phyloP scores from a whole-genome alignment of 108 stramenopile species.

The Tribonema minus region DNA sequence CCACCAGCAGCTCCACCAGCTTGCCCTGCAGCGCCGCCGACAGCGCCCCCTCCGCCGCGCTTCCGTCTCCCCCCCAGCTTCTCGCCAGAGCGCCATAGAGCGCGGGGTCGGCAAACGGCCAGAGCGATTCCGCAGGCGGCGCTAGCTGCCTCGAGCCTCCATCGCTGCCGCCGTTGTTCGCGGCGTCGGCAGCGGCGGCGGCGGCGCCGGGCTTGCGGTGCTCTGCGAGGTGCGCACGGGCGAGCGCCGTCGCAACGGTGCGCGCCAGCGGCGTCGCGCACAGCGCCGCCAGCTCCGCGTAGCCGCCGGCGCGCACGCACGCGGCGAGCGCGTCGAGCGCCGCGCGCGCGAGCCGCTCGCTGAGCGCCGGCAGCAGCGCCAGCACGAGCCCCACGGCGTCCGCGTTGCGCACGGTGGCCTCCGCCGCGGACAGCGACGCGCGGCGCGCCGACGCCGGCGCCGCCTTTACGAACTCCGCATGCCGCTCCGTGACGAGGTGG shows the following conservation, averaged over 20 bases:
- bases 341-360: constrained; percentile 15
- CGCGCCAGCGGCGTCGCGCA: not conserved
- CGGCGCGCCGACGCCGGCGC: not conserved
- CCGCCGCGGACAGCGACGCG: not conserved
- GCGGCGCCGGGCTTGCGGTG: too few species aligned
- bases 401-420: constrained; percentile 32
- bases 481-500: constrained; percentile 30
- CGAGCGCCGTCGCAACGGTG: not conserved
- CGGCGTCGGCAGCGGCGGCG: too few species aligned
- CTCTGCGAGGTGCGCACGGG: too few species aligned
- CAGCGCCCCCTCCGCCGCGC: not conserved
- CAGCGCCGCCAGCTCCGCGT: constrained; percentile 22
- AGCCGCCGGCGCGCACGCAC: constrained; percentile 24
- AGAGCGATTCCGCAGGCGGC: too few species aligned
- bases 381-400: constrained; percentile 23
- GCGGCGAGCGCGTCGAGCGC: constrained; percentile 24
- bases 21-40: constrained; percentile 11
- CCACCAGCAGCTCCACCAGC: constrained; percentile 30
- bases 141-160: too few species aligned
- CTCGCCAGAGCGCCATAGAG: too few species aligned
- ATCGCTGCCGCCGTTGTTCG: too few species aligned
- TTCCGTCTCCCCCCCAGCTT: too few species aligned
- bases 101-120: too few species aligned
- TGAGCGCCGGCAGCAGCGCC: constrained; percentile 24
- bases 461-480: not conserved